Evolutionary conservation across 1,139 yeast species (phyloP).

Genomic region (Yamadazyma oceani): DNA sequence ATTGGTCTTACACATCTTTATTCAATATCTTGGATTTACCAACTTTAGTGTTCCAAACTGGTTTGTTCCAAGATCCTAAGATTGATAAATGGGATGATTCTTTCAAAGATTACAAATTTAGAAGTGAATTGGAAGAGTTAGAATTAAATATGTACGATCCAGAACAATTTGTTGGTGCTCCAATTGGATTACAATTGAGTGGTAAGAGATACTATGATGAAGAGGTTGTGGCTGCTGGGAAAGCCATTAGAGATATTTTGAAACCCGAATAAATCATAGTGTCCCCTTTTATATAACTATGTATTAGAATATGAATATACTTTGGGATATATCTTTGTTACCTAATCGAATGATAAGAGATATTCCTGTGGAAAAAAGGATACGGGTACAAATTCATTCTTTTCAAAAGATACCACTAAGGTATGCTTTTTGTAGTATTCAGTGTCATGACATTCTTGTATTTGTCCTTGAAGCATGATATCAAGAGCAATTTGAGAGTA

Average conservation of each 20-base stretch:
- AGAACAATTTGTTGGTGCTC: slow-evolving; percentile 35
- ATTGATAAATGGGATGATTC: slow-evolving; percentile 42
- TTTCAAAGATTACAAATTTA: slow-evolving; percentile 24
- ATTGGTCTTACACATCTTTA: slow-evolving; percentile 75
- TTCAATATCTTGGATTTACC: slow-evolving; percentile 68
- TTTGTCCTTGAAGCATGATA: too few relatives aligned
- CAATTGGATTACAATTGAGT: slow-evolving; percentile 38
- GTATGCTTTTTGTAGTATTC: too few relatives aligned
- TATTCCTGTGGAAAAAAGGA: too few relatives aligned
- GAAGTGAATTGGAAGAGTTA: slow-evolving; percentile 48
- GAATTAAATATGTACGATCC: slow-evolving; percentile 33
- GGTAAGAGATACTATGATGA: slow-evolving; percentile 40
- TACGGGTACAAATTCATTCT: too few relatives aligned
- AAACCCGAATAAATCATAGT: too few relatives aligned
- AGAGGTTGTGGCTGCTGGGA: slow-evolving; percentile 43
- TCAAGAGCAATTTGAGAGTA: too few relatives aligned
- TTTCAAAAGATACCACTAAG: too few relatives aligned
- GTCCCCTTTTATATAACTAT: slow-evolving; percentile 17
- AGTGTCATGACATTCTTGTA: too few relatives aligned
- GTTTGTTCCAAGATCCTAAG: slow-evolving; percentile 54
- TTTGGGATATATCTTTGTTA: too few relatives aligned
- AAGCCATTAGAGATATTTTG: slow-evolving; percentile 28
- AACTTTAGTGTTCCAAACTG: slow-evolving; percentile 60
- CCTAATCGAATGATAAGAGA: too few relatives aligned
- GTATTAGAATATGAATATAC: background rate